Percentiles rank a stretch among this genome's conserved stretches.
phyloP scores from a whole-genome alignment of 2,329 filamentous ascomycete species.

The Myriosclerotinia duriaeana region DNA sequence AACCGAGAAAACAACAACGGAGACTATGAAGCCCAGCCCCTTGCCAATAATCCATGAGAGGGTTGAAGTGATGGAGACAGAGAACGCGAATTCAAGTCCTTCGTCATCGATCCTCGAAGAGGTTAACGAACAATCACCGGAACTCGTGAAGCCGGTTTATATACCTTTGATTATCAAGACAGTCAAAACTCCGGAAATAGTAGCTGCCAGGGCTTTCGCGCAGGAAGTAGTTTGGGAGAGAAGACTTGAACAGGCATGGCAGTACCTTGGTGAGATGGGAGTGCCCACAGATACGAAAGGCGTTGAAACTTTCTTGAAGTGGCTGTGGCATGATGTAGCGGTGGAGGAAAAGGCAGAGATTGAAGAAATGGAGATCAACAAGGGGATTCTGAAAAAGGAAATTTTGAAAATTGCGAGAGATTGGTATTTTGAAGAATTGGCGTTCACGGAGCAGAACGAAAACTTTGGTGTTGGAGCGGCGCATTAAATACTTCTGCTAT shows the following conservation, averaged over 20 bases:
- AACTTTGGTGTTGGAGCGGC: conserved; percentile 1
- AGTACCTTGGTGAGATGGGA: conserved; percentile 5
- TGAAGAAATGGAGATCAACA: background rate
- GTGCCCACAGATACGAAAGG: background rate
- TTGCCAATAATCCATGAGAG: background rate
- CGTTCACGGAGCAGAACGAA: background rate
- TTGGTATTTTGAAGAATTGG: conserved; percentile 14
- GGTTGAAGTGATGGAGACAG: background rate
- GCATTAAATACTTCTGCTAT: background rate
- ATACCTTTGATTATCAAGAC: background rate
- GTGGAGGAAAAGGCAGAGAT: conserved; percentile 9
- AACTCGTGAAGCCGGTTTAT: background rate
- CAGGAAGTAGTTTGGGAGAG: conserved; percentile 25
- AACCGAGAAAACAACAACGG: background rate
- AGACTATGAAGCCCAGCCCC: background rate
- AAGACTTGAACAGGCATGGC: conserved; percentile 30
- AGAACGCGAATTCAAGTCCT: background rate
- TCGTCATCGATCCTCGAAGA: background rate
- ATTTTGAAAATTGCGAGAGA: background rate
- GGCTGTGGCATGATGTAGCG: conserved; percentile 6
- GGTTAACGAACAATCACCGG: background rate
- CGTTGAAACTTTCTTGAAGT: background rate
- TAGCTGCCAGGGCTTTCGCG: conserved; percentile 27
- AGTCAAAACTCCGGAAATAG: background rate
- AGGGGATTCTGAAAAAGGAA: background rate